Conservation (phyloP, 441 rosid genomes). For the Bruguiera hainesii region DNA sequence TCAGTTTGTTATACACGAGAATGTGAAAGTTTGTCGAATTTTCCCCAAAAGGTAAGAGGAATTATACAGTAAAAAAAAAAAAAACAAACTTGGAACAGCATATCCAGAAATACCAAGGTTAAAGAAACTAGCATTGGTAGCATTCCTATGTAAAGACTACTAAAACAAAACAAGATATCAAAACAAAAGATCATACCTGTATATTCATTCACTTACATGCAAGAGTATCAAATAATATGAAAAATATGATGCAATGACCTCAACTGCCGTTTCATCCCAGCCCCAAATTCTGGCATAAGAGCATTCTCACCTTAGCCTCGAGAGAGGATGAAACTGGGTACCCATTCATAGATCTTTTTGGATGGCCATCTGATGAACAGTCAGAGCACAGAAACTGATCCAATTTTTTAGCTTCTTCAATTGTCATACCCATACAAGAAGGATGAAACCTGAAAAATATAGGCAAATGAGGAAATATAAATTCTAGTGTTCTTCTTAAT, state of each 20-base stretch:
- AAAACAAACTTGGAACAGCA: no score
- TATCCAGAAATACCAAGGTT: no score
- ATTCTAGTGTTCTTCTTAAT: neutral
- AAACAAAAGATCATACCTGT: no score
- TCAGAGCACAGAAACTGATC: conserved; percentile 79
- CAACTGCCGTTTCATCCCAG: no score
- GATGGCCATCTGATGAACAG: conserved; percentile 60
- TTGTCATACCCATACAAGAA: conserved; percentile 80
- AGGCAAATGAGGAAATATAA: no score
- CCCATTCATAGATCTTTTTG: conserved; percentile 58
- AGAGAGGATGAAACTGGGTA: conserved; percentile 47
- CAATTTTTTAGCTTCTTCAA: conserved; percentile 79
- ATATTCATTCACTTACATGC: no score
- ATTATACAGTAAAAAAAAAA: neutral
- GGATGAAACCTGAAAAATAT: conserved; percentile 45
- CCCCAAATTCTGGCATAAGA: conserved; percentile 9
- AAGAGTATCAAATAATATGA: no score
- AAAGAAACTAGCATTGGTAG: no score
- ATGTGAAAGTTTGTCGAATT: neutral
- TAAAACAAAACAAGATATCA: no score
- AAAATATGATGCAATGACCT: no score
- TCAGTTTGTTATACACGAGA: neutral
- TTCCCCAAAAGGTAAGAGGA: neutral
- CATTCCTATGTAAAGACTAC: no score
- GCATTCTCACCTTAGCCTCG: conserved; percentile 56